Conservation (phyloP, 805 yeast species). For the Candida maltosa region DNA sequence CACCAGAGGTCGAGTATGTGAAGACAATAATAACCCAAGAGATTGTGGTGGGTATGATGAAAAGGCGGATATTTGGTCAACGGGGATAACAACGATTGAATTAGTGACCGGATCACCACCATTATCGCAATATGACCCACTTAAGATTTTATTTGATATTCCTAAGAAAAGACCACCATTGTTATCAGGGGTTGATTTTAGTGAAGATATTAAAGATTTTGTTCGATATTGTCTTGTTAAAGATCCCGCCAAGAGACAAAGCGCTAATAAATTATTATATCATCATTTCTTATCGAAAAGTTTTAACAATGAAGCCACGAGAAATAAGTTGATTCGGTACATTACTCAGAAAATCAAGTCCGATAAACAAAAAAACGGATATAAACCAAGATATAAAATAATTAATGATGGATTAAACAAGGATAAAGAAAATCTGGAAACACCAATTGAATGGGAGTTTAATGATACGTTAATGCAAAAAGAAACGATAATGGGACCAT, state of each 20-base stretch:
- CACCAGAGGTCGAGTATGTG: constrained; percentile 60
- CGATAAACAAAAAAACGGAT: constrained; percentile 17
- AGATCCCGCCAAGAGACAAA: constrained; percentile 63
- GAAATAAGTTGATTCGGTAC: constrained; percentile 2
- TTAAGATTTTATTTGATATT: constrained; percentile 70
- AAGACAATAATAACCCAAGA: constrained; percentile 61
- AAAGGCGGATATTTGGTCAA: constrained; percentile 93
- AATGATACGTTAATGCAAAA: background rate
- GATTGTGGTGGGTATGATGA: constrained; percentile 62
- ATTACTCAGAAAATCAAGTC: constrained; percentile 4
- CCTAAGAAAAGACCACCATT: constrained; percentile 65
- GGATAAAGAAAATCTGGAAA: constrained; percentile 9
- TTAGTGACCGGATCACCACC: constrained; percentile 84
- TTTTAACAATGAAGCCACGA: constrained; percentile 5
- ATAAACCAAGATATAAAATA: constrained; percentile 25
- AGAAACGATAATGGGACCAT: too few relatives aligned
- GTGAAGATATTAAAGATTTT: constrained; percentile 61
- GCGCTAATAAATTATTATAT: constrained; percentile 53
- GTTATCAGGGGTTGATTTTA: constrained; percentile 40
- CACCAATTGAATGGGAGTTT: constrained; percentile 4
- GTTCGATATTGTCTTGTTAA: constrained; percentile 63
- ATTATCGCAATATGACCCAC: constrained; percentile 64
- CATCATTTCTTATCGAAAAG: constrained; percentile 46
- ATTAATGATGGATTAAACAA: constrained; percentile 38
- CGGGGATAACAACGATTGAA: constrained; percentile 91